Base-by-base conservation (phyloP, 2,329 filamentous ascomycete genomes). In the Penicillium glabrum region DNA sequence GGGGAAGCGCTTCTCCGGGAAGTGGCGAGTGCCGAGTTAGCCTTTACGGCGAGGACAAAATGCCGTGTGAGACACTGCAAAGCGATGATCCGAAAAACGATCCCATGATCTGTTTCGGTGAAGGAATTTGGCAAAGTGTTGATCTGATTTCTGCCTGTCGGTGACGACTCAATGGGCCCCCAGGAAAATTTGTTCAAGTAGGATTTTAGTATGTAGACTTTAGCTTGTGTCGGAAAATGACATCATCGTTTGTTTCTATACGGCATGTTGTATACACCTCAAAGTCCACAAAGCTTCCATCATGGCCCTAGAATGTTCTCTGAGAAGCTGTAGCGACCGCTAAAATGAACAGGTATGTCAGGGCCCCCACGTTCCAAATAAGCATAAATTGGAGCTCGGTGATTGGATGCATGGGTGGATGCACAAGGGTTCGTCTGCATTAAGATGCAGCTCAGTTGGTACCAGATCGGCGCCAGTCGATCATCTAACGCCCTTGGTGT, bases 361-460 rank as follows among this genome's bases (percentile, higher is more conserved):
- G 23, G 49, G 26, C 11, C 24, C n/a, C 24, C 49, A 21, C 26
- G 19, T 14, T 23, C 24, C 16, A 59, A 52, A 53, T 56, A 56
- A 59, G 57, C 57, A 53, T 53, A 39, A 45, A 46, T 43, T 23
- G 14, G 13, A 14, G 19, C 21, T 16, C 27, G 9, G 2, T 56
- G 49, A 59, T 56, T 59, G 53, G 57, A 33, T 19, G 7, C 23
- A 19, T 27, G 44, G 29, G 33, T 50, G 46, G 52, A 50, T 50
- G 47, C 33, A 35, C 44, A 44, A 33, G 41, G 21, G 31, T 50
- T 23, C 16, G 27, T 37, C n/a, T 46, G n/a, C 31, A 29, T 46
- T 45, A 46, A 31, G 19, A 29, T 47, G 51, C 54, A 57, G 48
- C 37, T 46, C 46, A 31, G 29, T 49, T 53, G 29, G 16, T 47